phyloP scores from a whole-genome alignment of 2,329 filamentous ascomycete species.

The Metarhizium sp. region DNA sequence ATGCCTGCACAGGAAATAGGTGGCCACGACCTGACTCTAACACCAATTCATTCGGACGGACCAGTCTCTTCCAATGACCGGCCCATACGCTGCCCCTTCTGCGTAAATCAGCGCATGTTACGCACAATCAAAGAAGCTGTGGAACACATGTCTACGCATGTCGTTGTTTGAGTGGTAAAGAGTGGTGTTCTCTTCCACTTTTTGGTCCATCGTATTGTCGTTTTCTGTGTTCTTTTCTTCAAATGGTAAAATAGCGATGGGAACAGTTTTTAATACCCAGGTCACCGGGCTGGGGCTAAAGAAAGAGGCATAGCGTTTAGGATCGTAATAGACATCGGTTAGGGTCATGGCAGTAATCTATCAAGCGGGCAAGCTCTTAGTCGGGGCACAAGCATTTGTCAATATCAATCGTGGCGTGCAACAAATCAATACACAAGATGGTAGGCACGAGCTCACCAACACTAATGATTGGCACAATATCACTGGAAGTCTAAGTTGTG shows the following conservation, averaged over 20 bases:
- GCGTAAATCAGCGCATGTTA: constrained; percentile 52
- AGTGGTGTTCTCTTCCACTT: not conserved
- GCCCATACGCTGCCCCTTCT: constrained; percentile 50
- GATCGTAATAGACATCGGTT: not conserved
- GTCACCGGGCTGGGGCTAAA: not conserved
- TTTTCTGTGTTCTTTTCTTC: not conserved
- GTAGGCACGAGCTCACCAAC: not conserved
- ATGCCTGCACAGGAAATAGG: constrained; percentile 25
- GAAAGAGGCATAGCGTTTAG: not conserved
- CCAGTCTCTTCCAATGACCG: constrained; percentile 36
- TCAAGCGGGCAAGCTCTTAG: constrained; percentile 4
- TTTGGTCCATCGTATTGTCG: not conserved
- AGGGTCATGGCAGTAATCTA: not conserved
- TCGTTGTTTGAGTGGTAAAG: constrained; percentile 35
- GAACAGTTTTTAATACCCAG: not conserved
- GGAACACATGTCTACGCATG: constrained; percentile 53
- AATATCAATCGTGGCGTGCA: not conserved
- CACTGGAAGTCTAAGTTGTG: not conserved
- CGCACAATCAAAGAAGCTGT: constrained; percentile 52
- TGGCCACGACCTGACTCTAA: constrained; percentile 37
- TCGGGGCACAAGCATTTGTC: not conserved
- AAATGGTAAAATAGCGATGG: not conserved
- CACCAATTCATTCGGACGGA: constrained; percentile 42
- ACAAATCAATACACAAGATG: not conserved
- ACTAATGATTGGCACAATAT: not conserved